Evolutionary conservation across 176 grass and related monocot genomes (phyloP), one percentile per base, ranked within the genome.

Genomic region (Tillandsia fasciculata): DNA sequence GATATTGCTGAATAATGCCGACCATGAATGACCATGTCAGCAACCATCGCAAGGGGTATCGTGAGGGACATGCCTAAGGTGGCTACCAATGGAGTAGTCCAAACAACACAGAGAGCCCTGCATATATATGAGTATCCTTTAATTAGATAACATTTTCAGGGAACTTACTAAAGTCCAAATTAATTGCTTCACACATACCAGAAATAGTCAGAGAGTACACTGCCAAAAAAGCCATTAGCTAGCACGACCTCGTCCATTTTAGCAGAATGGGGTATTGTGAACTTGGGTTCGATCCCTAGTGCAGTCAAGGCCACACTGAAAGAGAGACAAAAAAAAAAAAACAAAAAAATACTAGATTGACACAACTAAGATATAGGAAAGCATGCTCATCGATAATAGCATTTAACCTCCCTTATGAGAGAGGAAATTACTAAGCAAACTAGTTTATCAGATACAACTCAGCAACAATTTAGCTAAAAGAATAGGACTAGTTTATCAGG

Each of bases 61-160:
- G 89, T 99, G 70, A 99, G 87, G 15, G 90, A 99, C 90, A 99
- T 93, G 79, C 94, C 94, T 72, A 99, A 79, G 8, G 94, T 99
- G 24, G 89, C 94, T 72, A 99, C 94, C 78, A 99, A 77, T 12
- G 94, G 94, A 61, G 80, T 99, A 53, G 94, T 99, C 94, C 94
- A 99, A 73, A 93, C 89, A 69, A 99, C 94, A 26, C 86, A 93
- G 17, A 99, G 81, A 66, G 94, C 94, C 94, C 94, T 99, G 87
- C 5, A 17, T 24, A n/a, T 20, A 51, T 5, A 48, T 26, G 52
- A 18, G 3, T 59, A 59, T 50, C 28, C 33, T 42, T n/a, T 49
- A 10, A 50, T 77, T 12, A 69, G 3, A 63, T 69, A 49, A 48
- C 68, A 59, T 2, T n/a, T 23, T 24, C 8, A 12, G 1, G n/a